phyloP scores from a whole-genome alignment of 495 filamentous ascomycete species.

The Chaetomium fimeti region DNA sequence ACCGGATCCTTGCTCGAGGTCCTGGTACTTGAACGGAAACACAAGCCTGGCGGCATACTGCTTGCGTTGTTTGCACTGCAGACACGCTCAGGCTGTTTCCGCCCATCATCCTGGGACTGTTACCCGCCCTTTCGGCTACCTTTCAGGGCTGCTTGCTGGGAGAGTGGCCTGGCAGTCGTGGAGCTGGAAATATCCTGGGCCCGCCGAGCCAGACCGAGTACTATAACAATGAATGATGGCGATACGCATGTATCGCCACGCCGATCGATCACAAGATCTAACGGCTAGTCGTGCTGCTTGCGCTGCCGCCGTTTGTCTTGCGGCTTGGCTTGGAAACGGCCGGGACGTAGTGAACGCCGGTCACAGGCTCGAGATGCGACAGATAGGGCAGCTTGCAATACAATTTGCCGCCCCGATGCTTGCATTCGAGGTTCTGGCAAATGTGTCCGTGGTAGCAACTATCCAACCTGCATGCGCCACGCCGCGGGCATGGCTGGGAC shows the following conservation, averaged over 20 bases:
- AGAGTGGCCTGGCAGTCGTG: not conserved
- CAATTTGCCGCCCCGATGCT: constrained; percentile 19
- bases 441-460: constrained; percentile 13
- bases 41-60: not conserved
- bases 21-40: not conserved
- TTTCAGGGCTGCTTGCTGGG: not conserved
- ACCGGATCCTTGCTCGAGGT: not conserved
- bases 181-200: not conserved
- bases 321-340: not conserved
- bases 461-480: constrained; percentile 7
- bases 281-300: constrained; percentile 3
- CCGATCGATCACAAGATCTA: not conserved
- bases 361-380: not conserved
- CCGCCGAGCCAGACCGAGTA: not conserved
- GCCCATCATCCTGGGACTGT: not conserved
- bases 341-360: not conserved
- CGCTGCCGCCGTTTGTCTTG: constrained; percentile 2
- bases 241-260: not conserved
- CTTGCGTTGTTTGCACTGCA: not conserved
- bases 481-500: constrained; percentile 11
- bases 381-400: constrained; percentile 9
- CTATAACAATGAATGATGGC: not conserved
- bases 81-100: not conserved
- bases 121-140: not conserved
- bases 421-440: constrained; percentile 20